Evolutionary conservation across 495 filamentous ascomycete genomes (phyloP).

Genomic region (Trichoderma parareesei): DNA sequence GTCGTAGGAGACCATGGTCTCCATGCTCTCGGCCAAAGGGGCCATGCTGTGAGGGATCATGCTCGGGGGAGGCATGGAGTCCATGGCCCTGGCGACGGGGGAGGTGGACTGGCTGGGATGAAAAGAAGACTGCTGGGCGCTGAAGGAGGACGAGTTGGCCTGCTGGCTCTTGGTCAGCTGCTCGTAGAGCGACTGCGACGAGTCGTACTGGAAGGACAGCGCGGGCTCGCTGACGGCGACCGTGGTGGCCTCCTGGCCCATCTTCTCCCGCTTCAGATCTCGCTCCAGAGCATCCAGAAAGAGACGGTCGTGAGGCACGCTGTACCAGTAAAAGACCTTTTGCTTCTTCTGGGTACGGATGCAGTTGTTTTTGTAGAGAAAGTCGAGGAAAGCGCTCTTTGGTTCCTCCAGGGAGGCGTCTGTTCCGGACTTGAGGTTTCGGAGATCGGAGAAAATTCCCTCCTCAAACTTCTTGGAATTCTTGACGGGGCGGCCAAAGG

Average conservation of each 20-base stretch:
- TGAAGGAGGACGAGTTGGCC: conserved; percentile 94
- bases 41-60: conserved; percentile 66
- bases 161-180: conserved; percentile 99
- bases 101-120: conserved; percentile 67
- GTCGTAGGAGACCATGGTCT: conserved; percentile 64
- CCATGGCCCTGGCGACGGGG: conserved; percentile 85
- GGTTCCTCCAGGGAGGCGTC: conserved; percentile 99
- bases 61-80: conserved; percentile 58
- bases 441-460: conserved; percentile 96
- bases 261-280: conserved; percentile 97
- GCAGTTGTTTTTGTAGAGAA: conserved; percentile 99
- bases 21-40: conserved; percentile 72
- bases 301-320: conserved; percentile 92
- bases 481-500: conserved; percentile 95
- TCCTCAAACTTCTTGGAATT: conserved; percentile 99
- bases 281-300: conserved; percentile 97
- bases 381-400: conserved; percentile 96
- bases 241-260: conserved; percentile 96
- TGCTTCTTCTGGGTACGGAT: conserved; percentile 99
- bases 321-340: conserved; percentile 99
- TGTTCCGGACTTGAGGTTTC: conserved; percentile 95
- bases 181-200: conserved; percentile 97
- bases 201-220: conserved; percentile 97
- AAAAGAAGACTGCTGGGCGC: conserved; percentile 71
- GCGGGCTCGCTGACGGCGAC: conserved; percentile 94